Evolutionary conservation across 306 rosid species (phyloP).

Genomic region (Cucumis hystrix): DNA sequence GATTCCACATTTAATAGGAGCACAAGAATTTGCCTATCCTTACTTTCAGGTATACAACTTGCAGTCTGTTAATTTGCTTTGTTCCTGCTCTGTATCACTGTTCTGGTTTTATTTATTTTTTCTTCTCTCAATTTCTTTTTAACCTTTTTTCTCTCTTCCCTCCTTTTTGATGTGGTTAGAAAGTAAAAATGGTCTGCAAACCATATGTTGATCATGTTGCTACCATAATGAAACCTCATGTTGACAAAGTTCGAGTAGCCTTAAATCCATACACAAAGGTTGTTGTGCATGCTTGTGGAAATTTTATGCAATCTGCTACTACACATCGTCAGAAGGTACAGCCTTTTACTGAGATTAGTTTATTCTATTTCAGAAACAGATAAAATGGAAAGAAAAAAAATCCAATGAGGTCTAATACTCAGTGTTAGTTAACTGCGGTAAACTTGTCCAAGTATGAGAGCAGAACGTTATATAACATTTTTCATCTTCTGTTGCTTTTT

Average conservation of each 20-base stretch:
- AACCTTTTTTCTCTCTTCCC: background rate
- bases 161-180: conserved; percentile 24
- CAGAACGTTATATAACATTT: background rate
- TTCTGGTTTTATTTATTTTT: background rate
- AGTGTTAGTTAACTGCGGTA: background rate
- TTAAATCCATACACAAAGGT: conserved; percentile 60
- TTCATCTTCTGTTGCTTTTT: background rate
- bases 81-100: background rate
- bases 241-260: conserved; percentile 46
- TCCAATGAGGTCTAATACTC: background rate
- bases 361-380: background rate
- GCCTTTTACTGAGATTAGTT: background rate
- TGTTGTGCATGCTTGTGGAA: conserved; percentile 43
- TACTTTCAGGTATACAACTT: conserved; percentile 58
- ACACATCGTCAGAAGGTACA: conserved; percentile 64
- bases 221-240: conserved; percentile 64
- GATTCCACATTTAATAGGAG: conserved; percentile 50
- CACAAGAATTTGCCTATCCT: conserved; percentile 53
- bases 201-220: conserved; percentile 82
- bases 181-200: conserved; percentile 58
- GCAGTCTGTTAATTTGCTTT: background rate
- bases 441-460: background rate
- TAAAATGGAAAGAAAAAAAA: too few species aligned
- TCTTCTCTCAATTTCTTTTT: background rate
- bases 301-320: conserved; percentile 68